Percentiles rank a stretch among this genome's conserved stretches.
Conservation (phyloP, 163 green algal species). For the Scenedesmus sp. region DNA sequence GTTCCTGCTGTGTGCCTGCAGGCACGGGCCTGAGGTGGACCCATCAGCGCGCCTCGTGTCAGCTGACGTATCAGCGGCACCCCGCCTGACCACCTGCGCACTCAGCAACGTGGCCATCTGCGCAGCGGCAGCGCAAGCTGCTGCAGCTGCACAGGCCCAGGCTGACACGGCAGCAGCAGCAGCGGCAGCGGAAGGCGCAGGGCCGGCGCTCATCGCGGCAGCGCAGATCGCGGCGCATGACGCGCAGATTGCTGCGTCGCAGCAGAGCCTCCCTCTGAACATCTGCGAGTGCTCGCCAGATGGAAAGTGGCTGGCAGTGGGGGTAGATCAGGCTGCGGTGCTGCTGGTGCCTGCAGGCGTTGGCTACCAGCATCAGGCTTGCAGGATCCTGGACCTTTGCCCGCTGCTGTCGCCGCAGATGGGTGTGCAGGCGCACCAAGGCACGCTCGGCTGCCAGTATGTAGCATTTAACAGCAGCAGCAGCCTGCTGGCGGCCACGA, state of each 20-base stretch:
- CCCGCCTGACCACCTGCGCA: slow-evolving; percentile 26
- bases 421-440: not conserved
- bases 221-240: slow-evolving; percentile 15
- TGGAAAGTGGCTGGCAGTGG: slow-evolving; percentile 36
- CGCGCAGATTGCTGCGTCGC: not conserved
- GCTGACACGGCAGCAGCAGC: not conserved
- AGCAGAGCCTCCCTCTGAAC: slow-evolving; percentile 36
- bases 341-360: slow-evolving; percentile 31
- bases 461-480: slow-evolving; percentile 48
- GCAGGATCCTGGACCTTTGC: slow-evolving; percentile 19
- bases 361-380: slow-evolving; percentile 21
- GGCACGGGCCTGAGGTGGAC: slow-evolving; percentile 24
- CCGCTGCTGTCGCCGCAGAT: not conserved
- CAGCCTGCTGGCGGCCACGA: slow-evolving; percentile 31
- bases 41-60: not conserved
- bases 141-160: not conserved
- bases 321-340: slow-evolving; percentile 5
- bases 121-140: slow-evolving; percentile 22
- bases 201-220: not conserved
- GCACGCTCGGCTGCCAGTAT: slow-evolving; percentile 40
- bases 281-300: slow-evolving; percentile 36
- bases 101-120: slow-evolving; percentile 20
- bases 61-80: not conserved
- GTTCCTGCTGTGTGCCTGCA: not conserved
- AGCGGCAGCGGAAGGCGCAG: not conserved